Evolutionary conservation across 2,329 filamentous ascomycete species (phyloP).

Genomic region (Fusarium odoratissimum): DNA sequence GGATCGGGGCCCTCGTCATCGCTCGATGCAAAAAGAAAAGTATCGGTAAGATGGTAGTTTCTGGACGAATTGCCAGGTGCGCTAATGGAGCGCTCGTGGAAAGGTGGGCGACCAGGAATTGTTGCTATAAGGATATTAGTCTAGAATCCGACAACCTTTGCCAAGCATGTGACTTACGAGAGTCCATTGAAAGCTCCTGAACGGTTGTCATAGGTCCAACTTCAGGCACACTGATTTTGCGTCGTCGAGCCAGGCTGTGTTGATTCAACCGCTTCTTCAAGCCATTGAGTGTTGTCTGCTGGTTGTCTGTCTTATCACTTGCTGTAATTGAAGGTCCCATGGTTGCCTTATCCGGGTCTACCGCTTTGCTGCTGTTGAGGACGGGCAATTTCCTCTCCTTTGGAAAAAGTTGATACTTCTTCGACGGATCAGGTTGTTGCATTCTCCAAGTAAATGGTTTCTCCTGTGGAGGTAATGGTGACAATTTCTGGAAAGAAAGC

Average conservation of each 20-base stretch:
- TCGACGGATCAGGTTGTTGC: constrained; percentile 62
- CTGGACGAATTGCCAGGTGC: constrained; percentile 66
- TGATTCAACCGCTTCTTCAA: constrained; percentile 68
- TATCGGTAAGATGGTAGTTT: constrained; percentile 50
- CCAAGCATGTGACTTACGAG: constrained; percentile 62
- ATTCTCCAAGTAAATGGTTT: constrained; percentile 69
- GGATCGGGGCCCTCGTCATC: constrained; percentile 42
- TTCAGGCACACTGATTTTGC: constrained; percentile 74
- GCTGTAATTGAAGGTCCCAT: constrained; percentile 57
- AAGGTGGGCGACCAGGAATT: constrained; percentile 72
- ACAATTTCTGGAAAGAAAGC: constrained; percentile 36
- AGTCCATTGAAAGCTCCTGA: constrained; percentile 75
- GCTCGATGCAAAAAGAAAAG: constrained; percentile 42
- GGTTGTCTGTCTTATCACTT: constrained; percentile 55
- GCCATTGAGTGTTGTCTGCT: constrained; percentile 51
- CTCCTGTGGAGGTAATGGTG: constrained; percentile 53
- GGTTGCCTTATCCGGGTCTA: constrained; percentile 63
- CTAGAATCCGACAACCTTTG: neutral
- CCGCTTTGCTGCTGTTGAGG: constrained; percentile 58
- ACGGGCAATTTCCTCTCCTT: constrained; percentile 60
- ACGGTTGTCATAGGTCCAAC: constrained; percentile 76
- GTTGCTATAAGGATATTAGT: constrained; percentile 62
- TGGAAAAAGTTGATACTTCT: constrained; percentile 72
- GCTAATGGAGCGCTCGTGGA: constrained; percentile 73
- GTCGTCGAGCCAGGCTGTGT: constrained; percentile 66